Percentiles rank a stretch among this genome's conserved stretches.
phyloP scores from a whole-genome alignment of 768 basidiomycete genomes.

The Dictyophora rubrovolvata region DNA sequence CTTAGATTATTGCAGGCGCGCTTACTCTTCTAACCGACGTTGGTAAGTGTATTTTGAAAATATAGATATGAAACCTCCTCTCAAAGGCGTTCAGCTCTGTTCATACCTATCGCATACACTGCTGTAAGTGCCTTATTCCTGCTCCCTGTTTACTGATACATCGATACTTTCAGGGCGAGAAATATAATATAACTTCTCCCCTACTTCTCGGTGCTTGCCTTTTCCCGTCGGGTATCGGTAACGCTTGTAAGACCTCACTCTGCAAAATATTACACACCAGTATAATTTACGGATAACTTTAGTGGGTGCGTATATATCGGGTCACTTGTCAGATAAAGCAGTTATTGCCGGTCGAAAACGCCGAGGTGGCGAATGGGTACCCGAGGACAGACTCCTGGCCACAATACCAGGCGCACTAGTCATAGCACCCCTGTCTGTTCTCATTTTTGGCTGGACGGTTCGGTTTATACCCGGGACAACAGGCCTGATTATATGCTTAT shows the following conservation, averaged over 20 bases:
- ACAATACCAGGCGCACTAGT: slow-evolving; percentile 35
- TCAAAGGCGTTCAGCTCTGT: not conserved
- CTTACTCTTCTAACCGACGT: not conserved
- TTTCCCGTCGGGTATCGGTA: slow-evolving; percentile 2
- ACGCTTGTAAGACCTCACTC: not conserved
- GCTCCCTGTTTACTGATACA: no score
- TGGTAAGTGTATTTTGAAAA: not conserved
- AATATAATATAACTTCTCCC: not conserved
- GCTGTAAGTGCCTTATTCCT: not conserved
- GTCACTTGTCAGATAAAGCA: slow-evolving; percentile 45
- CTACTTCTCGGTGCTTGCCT: not conserved
- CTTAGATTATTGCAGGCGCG: not conserved
- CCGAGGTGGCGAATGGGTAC: slow-evolving; percentile 50
- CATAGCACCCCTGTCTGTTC: slow-evolving; percentile 43
- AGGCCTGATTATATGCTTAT: slow-evolving; percentile 41
- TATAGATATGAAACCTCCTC: no score
- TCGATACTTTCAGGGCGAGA: not conserved
- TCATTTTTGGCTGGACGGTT: slow-evolving; percentile 40
- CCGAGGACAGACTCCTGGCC: slow-evolving; percentile 57
- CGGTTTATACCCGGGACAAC: slow-evolving; percentile 36
- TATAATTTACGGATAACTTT: not conserved
- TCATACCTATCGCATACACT: not conserved
- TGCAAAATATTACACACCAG: not conserved
- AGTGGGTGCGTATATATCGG: slow-evolving; percentile 55
- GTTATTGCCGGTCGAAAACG: slow-evolving; percentile 37